Conservation (phyloP, 2,329 filamentous ascomycete genomes). For the Nigrospora oryzae region DNA sequence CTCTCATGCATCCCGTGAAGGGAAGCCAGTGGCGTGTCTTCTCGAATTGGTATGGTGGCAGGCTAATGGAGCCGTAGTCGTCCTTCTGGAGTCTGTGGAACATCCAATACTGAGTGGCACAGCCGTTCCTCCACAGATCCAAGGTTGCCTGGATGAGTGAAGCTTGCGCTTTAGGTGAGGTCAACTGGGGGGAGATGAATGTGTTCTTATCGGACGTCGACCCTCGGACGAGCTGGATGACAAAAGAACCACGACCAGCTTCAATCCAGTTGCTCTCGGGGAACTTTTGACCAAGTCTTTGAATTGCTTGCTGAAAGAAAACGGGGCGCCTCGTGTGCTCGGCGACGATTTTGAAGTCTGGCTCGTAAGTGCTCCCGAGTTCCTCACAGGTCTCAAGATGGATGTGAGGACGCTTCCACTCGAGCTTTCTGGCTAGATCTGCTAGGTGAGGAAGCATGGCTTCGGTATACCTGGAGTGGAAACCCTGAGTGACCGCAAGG, state of each 20-base stretch:
- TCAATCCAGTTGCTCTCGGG: constrained; percentile 6
- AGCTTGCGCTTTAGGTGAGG: background rate
- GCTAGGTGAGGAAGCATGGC: background rate
- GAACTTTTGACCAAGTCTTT: constrained; percentile 4
- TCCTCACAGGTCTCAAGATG: constrained; percentile 4
- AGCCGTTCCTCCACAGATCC: constrained; percentile 2
- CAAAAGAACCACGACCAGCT: constrained; percentile 7
- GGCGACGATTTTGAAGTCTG: background rate
- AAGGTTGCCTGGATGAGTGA: background rate
- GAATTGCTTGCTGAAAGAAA: constrained; percentile 7
- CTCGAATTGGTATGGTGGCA: constrained; percentile 21
- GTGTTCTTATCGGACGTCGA: background rate
- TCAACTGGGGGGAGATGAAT: background rate
- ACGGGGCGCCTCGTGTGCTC: constrained; percentile 9
- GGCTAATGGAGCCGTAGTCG: constrained; percentile 5
- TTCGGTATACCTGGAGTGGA: constrained; percentile 9
- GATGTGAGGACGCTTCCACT: constrained; percentile 4
- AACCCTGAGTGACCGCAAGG: constrained; percentile 7
- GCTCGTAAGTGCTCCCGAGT: background rate
- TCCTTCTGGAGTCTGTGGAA: constrained; percentile 9
- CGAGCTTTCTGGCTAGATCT: background rate
- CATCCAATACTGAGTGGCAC: constrained; percentile 12
- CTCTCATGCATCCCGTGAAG: background rate
- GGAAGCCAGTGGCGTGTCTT: constrained; percentile 14
- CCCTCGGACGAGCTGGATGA: constrained; percentile 3